phyloP scores from a whole-genome alignment of 1,139 yeast genomes.

The Diutina mesorugosa region DNA sequence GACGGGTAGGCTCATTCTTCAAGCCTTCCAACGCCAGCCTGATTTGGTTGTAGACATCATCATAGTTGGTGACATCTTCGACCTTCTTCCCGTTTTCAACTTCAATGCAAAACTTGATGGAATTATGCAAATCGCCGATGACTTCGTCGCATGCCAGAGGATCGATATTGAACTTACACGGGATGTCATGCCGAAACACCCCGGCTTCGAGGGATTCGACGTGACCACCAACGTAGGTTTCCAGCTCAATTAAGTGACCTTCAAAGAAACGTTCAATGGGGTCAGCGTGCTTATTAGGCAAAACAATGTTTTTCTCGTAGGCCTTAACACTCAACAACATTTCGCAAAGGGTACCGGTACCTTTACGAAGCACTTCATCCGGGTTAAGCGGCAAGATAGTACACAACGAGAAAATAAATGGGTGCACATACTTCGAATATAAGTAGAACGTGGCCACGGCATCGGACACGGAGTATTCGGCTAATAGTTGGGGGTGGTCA shows the following conservation, averaged over 20 bases:
- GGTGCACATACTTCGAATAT: conserved; percentile 94
- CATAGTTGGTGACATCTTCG: conserved; percentile 69
- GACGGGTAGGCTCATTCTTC: conserved; percentile 47
- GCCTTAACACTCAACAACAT: conserved; percentile 98
- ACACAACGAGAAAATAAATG: conserved; percentile 90
- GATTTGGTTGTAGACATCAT: conserved; percentile 55
- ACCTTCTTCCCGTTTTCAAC: conserved; percentile 66
- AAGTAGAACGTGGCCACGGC: conserved; percentile 97
- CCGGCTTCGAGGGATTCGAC: conserved; percentile 98
- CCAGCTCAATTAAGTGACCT: conserved; percentile 88
- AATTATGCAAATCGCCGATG: conserved; percentile 55
- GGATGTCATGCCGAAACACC: conserved; percentile 83
- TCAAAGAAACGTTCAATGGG: conserved; percentile 88
- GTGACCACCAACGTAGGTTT: conserved; percentile 98
- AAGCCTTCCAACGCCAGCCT: conserved; percentile 41
- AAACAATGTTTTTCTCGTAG: conserved; percentile 55
- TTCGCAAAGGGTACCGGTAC: conserved; percentile 97
- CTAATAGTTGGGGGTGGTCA: conserved; percentile 81
- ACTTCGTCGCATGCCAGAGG: conserved; percentile 76
- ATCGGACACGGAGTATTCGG: conserved; percentile 97
- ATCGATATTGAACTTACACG: conserved; percentile 65
- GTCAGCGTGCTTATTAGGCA: conserved; percentile 90
- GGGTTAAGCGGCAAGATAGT: conserved; percentile 94
- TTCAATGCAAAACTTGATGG: conserved; percentile 72
- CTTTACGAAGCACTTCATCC: conserved; percentile 90